A percentile compares a stretch with the other conserved stretches of the same genome.
Evolutionary conservation across 2,329 filamentous ascomycete species (phyloP).

Genomic region (Escovopsis sp.): DNA sequence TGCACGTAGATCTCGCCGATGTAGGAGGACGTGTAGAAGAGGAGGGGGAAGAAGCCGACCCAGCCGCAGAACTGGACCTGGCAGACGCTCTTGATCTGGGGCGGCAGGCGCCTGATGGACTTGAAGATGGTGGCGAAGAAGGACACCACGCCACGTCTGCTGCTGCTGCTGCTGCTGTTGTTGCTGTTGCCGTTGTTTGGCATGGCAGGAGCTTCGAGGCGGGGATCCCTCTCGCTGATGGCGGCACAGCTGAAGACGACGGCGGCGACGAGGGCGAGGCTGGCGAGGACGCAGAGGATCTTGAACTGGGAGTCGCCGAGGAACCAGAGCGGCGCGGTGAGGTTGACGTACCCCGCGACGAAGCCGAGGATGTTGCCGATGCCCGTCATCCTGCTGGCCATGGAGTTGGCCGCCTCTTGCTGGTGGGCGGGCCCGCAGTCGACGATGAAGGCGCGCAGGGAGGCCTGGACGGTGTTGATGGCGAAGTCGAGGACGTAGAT

Average conservation of each 20-base stretch:
- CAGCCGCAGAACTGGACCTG: slow-evolving; percentile 73
- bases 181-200: too few relatives aligned
- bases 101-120: slow-evolving; percentile 64
- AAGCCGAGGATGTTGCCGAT: slow-evolving; percentile 86
- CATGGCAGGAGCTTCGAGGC: slow-evolving; percentile 48
- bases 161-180: too few relatives aligned
- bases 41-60: slow-evolving; percentile 90
- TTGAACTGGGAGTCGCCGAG: slow-evolving; percentile 86
- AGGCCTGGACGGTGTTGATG: slow-evolving; percentile 94
- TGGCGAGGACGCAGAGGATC: slow-evolving; percentile 74
- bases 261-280: slow-evolving; percentile 53
- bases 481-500: slow-evolving; percentile 88
- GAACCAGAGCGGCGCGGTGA: slow-evolving; percentile 61
- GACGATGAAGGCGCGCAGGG: slow-evolving; percentile 80
- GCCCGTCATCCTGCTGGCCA: slow-evolving; percentile 77
- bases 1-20: slow-evolving; percentile 87
- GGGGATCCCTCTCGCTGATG: slow-evolving; percentile 69
- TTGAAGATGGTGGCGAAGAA: slow-evolving; percentile 70
- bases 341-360: slow-evolving; percentile 68
- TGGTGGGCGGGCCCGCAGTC: slow-evolving; percentile 87
- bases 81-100: slow-evolving; percentile 71
- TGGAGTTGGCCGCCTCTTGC: slow-evolving; percentile 85
- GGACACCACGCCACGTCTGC: slow-evolving; percentile 49
- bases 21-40: slow-evolving; percentile 92
- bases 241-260: slow-evolving; percentile 52